These are phyloP conservation scores for Drosera spatulata DNA, from an alignment of 179 eudicot species.

Conservation along the genomic window DNA sequence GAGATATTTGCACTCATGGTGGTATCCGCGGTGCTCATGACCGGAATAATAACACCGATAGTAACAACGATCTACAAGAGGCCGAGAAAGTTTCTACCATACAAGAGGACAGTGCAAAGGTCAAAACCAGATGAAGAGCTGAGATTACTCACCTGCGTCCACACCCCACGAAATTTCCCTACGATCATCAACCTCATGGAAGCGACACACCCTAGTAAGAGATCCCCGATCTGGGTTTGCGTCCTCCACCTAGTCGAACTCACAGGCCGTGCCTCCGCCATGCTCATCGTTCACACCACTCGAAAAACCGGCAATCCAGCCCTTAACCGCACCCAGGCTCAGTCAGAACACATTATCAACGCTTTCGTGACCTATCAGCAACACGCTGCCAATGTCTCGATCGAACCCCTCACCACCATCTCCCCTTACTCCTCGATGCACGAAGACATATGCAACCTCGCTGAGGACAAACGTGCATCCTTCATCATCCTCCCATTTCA, in stretches of 20 bases:
- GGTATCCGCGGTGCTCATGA: too few species aligned
- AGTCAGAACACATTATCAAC: constrained; percentile 37
- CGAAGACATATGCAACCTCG: constrained; percentile 35
- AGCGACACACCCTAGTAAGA: too few species aligned
- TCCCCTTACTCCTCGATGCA: constrained; percentile 49
- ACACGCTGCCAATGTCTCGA: constrained; percentile 12
- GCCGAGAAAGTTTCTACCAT: too few species aligned
- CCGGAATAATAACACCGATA: too few species aligned
- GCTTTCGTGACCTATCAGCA: constrained; percentile 39
- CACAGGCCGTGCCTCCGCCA: constrained; percentile 39
- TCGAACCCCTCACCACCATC: constrained; percentile 42
- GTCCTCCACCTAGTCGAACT: constrained; percentile 46
- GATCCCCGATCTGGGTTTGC: constrained; percentile 14
- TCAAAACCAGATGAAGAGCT: too few species aligned
- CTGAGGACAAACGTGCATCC: constrained; percentile 39
- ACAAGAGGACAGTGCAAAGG: too few species aligned
- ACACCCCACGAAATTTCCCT: too few species aligned
- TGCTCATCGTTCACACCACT: constrained; percentile 38
- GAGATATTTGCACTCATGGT: too few species aligned
- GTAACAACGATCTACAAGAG: too few species aligned
- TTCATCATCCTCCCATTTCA: constrained; percentile 45
- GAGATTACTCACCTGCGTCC: too few species aligned
- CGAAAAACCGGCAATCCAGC: constrained; percentile 22
- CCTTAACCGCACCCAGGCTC: constrained; percentile 25
- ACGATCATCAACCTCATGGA: too few species aligned